Evolutionary conservation across 306 rosid genomes (phyloP).

Genomic region (Argentina anserina): DNA sequence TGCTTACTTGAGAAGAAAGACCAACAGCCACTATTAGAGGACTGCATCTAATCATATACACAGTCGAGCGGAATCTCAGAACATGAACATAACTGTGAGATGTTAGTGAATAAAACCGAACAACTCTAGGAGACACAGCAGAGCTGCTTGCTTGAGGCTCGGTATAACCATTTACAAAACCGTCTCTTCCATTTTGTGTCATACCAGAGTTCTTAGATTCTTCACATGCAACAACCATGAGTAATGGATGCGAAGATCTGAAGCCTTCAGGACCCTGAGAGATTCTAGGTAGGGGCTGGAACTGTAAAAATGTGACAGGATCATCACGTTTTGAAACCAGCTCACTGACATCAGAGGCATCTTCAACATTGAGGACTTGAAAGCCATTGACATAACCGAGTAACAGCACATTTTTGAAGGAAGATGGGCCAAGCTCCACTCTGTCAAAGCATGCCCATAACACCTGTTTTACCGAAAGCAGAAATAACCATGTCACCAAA

Average conservation of each 20-base stretch:
- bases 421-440: conserved; percentile 62
- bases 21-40: conserved; percentile 85
- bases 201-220: conserved; percentile 66
- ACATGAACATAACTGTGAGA: conserved; percentile 87
- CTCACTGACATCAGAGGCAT: conserved; percentile 70
- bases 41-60: conserved; percentile 96
- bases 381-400: conserved; percentile 89
- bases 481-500: background rate
- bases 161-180: conserved; percentile 43
- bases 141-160: conserved; percentile 58
- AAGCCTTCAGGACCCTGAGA: conserved; percentile 64
- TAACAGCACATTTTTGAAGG: conserved; percentile 62
- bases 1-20: conserved; percentile 91
- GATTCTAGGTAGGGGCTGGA: conserved; percentile 73
- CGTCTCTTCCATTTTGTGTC: conserved; percentile 55
- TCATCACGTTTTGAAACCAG: conserved; percentile 83
- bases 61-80: conserved; percentile 87
- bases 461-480: conserved; percentile 53
- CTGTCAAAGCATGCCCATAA: conserved; percentile 85
- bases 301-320: conserved; percentile 93
- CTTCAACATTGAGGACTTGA: conserved; percentile 95
- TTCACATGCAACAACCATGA: conserved; percentile 89
- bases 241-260: conserved; percentile 80
- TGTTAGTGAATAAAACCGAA: conserved; percentile 87
- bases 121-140: conserved; percentile 67